Base-by-base conservation (phyloP, 257 asterid species). In the Solanum tarijense region DNA sequence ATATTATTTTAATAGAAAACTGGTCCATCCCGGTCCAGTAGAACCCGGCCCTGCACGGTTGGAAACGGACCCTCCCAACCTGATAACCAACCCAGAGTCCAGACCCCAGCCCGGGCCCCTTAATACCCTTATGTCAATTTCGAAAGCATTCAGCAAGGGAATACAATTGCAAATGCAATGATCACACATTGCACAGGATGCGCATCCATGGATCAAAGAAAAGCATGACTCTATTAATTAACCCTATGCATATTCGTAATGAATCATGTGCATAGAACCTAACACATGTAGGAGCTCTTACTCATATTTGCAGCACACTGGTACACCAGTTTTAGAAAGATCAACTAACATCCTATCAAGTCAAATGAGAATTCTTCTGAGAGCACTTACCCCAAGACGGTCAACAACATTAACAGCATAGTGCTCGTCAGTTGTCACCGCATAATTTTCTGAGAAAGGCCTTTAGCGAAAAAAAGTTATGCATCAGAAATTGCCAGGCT, bases 401-500 rank as follows among this genome's bases (percentile, higher is more conserved):
- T 94, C 92, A 75, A 96, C 96, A 69, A 92, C 90, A 92, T 95
- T 97, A 88, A 92, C 98, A 86, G 79, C 94, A 92, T 91, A 96
- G 79, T 92, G 94, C 83, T 93, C 98, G 11, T 88, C 89, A 31
- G 87, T 88, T 23, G 98, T 93, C 34, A 94, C 96, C 74, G 83
- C 87, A 89, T 94, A 91, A 83, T 91, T 93, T 89, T 94, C 97
- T 82, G 98, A 92, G 91, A 96, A 97, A 65, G 98, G 98, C 96
- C 99, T 97, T 93, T 86, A 88, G 89, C 87, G 83, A 89, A 29
- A 87, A 65, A 76, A 89, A 76, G 66, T 82, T 48, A 48, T 48
- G 71, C 43, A 82, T 82, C 86, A 82, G 71, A 82, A 46, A 68
- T 20, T 55, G 68, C 31, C 69, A 82, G 86, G 27, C 43, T 5